Conservation (phyloP, 306 rosid species). For the Macrotyloma uniflorum region DNA sequence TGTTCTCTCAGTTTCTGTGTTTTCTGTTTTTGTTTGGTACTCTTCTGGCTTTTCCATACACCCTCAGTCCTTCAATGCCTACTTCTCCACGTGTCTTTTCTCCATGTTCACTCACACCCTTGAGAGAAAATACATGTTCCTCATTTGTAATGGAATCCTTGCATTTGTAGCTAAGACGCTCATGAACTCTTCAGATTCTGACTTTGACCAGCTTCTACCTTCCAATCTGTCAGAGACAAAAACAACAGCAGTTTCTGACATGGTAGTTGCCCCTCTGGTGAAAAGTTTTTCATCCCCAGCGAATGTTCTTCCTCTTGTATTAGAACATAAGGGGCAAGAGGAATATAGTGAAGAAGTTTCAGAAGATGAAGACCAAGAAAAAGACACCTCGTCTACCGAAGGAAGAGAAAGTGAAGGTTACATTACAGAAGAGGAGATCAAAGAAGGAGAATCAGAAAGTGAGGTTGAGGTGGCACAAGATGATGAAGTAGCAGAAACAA, state of each 20-base stretch:
- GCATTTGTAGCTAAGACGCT: constrained; percentile 55
- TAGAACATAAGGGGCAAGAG: constrained; percentile 27
- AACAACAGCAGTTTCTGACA: constrained; percentile 16
- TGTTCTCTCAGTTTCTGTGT: constrained; percentile 44
- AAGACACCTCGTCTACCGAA: neutral
- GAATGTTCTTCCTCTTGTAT: neutral
- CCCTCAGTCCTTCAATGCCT: constrained; percentile 56
- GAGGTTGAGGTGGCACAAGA: constrained; percentile 45
- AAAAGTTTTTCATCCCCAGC: neutral
- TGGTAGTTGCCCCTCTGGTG: neutral
- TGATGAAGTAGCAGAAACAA: constrained; percentile 26
- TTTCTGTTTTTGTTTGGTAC: constrained; percentile 48
- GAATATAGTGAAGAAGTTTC: constrained; percentile 11
- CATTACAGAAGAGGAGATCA: constrained; percentile 18
- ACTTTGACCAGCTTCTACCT: constrained; percentile 3
- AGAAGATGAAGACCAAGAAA: constrained; percentile 36
- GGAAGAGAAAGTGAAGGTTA: constrained; percentile 14
- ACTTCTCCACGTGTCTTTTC: constrained; percentile 58
- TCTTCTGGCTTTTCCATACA: constrained; percentile 44
- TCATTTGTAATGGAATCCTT: constrained; percentile 69
- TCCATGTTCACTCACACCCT: constrained; percentile 57
- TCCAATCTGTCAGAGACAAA: constrained; percentile 28
- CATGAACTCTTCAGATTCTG: constrained; percentile 5
- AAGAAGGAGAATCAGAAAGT: constrained; percentile 48
- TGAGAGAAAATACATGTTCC: constrained; percentile 74